Evolutionary conservation across 805 yeast species (phyloP).

Genomic region (Saccharomycopsis sp.): DNA sequence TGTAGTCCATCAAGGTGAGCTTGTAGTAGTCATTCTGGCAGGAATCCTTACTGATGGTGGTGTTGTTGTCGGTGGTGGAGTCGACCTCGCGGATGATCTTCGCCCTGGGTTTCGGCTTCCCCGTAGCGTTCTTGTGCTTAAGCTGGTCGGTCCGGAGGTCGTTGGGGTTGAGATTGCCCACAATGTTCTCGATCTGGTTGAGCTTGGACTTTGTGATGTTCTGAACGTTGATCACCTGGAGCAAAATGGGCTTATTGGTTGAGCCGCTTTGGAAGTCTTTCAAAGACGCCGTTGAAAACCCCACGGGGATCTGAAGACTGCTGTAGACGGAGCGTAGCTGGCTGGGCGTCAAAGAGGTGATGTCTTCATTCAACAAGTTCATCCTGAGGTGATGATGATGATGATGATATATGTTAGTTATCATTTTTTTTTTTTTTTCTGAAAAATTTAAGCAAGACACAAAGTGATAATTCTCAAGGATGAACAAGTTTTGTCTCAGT

Average conservation of each 20-base stretch:
- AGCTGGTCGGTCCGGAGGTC: constrained; percentile 51
- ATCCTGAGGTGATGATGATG: not conserved
- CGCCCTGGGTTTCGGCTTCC: constrained; percentile 19
- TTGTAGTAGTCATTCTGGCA: constrained; percentile 33
- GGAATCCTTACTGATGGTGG: constrained; percentile 2
- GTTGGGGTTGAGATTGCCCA: constrained; percentile 39
- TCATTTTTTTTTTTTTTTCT: too few species aligned
- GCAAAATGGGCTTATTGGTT: not conserved
- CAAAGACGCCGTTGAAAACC: not conserved
- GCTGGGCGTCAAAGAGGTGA: not conserved
- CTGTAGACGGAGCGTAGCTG: constrained; percentile 4
- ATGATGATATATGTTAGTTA: too few species aligned
- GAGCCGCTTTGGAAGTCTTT: not conserved
- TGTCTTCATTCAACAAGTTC: not conserved
- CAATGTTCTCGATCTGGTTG: constrained; percentile 41
- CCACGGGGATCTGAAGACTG: not conserved
- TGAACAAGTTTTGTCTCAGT: too few species aligned
- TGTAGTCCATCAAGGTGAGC: constrained; percentile 46
- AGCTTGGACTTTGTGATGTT: constrained; percentile 44
- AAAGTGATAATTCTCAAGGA: too few species aligned
- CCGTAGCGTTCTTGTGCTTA: constrained; percentile 22
- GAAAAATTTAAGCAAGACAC: not conserved
- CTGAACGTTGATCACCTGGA: constrained; percentile 33
- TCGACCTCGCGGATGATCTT: constrained; percentile 14
- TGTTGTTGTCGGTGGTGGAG: constrained; percentile 22